phyloP scores from a whole-genome alignment of 148 eudicot genomes.

The Heliosperma pusillum region DNA sequence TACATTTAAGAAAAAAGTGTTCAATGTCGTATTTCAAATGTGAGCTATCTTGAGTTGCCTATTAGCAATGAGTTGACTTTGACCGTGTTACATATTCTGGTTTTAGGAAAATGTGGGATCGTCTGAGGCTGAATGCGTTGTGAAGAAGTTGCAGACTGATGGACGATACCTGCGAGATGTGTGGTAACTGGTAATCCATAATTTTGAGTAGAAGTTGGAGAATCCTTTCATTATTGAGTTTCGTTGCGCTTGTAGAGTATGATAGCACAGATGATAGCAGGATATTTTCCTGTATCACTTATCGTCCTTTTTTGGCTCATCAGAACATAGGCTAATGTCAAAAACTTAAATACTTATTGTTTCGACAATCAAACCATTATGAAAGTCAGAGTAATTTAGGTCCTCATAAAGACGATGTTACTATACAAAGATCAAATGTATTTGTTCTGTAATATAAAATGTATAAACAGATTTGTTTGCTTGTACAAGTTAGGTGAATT shows the following conservation, averaged over 20 bases:
- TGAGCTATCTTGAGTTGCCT: background rate
- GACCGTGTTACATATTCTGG: background rate
- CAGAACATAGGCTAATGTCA: conserved; percentile 4
- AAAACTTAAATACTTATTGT: conserved; percentile 17
- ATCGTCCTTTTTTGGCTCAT: conserved; percentile 13
- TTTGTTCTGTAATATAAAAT: conserved; percentile 20
- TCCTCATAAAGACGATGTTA: background rate
- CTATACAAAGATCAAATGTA: conserved; percentile 14
- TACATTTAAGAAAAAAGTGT: no score
- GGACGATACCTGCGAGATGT: conserved; percentile 82
- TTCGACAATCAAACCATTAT: conserved; percentile 19
- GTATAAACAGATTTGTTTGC: conserved; percentile 13
- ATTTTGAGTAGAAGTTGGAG: conserved; percentile 10
- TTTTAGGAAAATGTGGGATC: conserved; percentile 62
- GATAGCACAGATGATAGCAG: conserved; percentile 8
- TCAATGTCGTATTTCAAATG: no score
- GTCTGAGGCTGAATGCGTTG: conserved; percentile 57
- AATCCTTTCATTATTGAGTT: background rate
- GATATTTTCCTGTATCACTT: conserved; percentile 14
- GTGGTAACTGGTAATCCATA: conserved; percentile 40
- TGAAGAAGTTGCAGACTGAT: conserved; percentile 75
- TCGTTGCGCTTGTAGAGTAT: background rate
- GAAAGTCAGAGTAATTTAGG: conserved; percentile 8
- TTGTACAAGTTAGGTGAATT: background rate
- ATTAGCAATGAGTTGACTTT: background rate